Conservation (phyloP, 768 basidiomycete species). For the Amylocystis lapponica region DNA sequence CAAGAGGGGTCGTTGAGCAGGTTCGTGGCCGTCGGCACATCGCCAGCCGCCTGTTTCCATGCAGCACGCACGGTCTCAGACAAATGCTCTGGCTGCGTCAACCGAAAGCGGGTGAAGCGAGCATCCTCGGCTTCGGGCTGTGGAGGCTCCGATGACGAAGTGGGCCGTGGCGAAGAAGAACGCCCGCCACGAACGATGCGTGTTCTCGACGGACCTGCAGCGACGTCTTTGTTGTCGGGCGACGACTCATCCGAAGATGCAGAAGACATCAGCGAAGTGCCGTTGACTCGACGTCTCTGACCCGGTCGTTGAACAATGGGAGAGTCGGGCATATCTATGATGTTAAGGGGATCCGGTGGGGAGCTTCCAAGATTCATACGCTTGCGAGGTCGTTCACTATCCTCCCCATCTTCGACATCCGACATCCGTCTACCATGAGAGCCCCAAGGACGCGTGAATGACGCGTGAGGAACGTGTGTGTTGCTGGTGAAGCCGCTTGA, state of each 20-base stretch:
- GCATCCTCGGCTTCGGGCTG: constrained; percentile 18
- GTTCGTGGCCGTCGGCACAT: constrained; percentile 53
- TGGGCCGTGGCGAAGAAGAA: constrained; percentile 14
- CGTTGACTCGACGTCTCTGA: constrained; percentile 40
- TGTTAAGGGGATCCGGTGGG: constrained; percentile 30
- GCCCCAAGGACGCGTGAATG: constrained; percentile 41
- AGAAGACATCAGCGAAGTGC: constrained; percentile 38
- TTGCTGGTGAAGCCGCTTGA: constrained; percentile 53
- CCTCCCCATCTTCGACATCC: constrained; percentile 33
- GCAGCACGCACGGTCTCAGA: constrained; percentile 49
- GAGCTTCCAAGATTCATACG: constrained; percentile 51
- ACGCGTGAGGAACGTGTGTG: constrained; percentile 41
- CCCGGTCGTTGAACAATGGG: constrained; percentile 53
- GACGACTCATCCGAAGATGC: constrained; percentile 68
- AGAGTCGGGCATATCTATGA: constrained; percentile 41
- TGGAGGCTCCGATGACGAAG: constrained; percentile 12
- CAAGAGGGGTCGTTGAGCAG: constrained; percentile 55
- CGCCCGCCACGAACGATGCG: constrained; percentile 50
- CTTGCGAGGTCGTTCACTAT: constrained; percentile 69
- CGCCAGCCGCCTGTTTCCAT: constrained; percentile 57
- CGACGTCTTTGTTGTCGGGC: constrained; percentile 38
- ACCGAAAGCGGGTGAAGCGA: constrained; percentile 51
- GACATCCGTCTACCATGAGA: constrained; percentile 33
- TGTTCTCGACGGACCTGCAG: constrained; percentile 41
- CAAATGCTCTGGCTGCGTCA: constrained; percentile 52